Evolutionary conservation across 495 filamentous ascomycete genomes (phyloP).

Genomic region (Apodospora peruviana): DNA sequence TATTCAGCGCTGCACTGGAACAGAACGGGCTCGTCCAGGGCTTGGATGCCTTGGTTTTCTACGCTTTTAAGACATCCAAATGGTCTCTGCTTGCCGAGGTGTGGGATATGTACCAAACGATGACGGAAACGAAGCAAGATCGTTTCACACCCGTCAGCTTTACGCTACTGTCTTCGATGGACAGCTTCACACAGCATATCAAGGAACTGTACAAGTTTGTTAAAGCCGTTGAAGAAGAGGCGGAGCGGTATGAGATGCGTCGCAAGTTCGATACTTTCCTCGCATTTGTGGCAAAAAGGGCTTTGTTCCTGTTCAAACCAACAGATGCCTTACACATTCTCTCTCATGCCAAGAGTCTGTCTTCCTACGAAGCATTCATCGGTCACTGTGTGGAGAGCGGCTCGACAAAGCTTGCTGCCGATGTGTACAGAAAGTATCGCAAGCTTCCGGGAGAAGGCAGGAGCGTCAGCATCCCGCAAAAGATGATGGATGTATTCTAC

Average conservation of each 20-base stretch:
- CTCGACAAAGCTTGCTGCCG: slow-evolving; percentile 16
- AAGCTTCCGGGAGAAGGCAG: slow-evolving; percentile 16
- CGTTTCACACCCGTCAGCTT: neutral
- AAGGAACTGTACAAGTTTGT: slow-evolving; percentile 5
- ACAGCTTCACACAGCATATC: neutral
- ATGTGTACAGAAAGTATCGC: slow-evolving; percentile 33
- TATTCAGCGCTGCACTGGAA: slow-evolving; percentile 15
- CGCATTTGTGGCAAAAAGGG: slow-evolving; percentile 9
- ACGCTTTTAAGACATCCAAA: slow-evolving; percentile 14
- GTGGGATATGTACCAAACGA: slow-evolving; percentile 18
- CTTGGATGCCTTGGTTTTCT: slow-evolving; percentile 17
- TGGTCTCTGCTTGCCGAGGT: slow-evolving; percentile 20
- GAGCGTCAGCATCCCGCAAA: slow-evolving; percentile 6
- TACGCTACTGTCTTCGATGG: slow-evolving; percentile 3
- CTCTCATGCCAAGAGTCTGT: slow-evolving; percentile 16
- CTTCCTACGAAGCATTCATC: slow-evolving; percentile 27
- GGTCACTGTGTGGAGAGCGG: slow-evolving; percentile 6
- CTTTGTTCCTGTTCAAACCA: slow-evolving; percentile 11
- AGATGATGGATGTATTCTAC: slow-evolving; percentile 30
- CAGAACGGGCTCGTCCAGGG: slow-evolving; percentile 10
- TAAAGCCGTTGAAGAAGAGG: neutral
- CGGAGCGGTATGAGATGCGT: neutral
- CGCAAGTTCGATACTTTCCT: slow-evolving; percentile 9
- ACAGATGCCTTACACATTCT: slow-evolving; percentile 21
- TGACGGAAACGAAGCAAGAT: neutral